Percentiles rank a stretch among this genome's conserved stretches.
Evolutionary conservation across 495 filamentous ascomycete genomes (phyloP).

Genomic region (Aspergillus ellipticus): DNA sequence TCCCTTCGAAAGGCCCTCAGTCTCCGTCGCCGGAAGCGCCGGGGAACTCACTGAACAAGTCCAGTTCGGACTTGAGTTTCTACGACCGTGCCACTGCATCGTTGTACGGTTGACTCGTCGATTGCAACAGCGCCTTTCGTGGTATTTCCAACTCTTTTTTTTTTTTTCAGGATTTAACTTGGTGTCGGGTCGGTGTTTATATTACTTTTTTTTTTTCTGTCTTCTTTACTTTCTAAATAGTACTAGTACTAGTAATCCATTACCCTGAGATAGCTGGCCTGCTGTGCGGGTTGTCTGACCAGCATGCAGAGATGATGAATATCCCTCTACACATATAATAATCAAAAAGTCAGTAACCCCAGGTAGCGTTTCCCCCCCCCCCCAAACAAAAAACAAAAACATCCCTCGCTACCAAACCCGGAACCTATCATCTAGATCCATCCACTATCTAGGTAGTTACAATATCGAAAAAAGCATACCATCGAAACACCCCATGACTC

Average conservation of each 20-base stretch:
- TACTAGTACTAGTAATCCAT: not conserved
- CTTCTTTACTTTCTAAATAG: not conserved
- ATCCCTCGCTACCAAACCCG: too few relatives aligned
- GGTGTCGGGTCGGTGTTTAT: not conserved
- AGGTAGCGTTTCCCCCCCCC: too few relatives aligned
- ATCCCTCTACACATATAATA: too few relatives aligned
- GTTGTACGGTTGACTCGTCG: not conserved
- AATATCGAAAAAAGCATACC: too few relatives aligned
- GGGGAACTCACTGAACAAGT: constrained; percentile 21
- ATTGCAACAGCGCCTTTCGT: not conserved
- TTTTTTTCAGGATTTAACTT: not conserved
- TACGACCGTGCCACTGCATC: not conserved
- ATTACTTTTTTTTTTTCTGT: not conserved
- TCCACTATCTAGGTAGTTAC: too few relatives aligned
- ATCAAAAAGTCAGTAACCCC: too few relatives aligned
- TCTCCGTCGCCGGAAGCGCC: constrained; percentile 32
- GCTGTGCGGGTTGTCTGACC: too few relatives aligned
- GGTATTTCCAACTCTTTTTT: not conserved
- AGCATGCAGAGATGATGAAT: too few relatives aligned
- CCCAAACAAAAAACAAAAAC: too few relatives aligned
- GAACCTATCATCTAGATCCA: too few relatives aligned
- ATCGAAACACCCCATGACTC: too few relatives aligned
- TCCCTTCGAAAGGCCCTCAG: constrained; percentile 31
- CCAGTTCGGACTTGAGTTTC: not conserved
- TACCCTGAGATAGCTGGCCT: too few relatives aligned